Conservation (phyloP, 1,284 basidiomycete genomes). For the Trametes polyzona region DNA sequence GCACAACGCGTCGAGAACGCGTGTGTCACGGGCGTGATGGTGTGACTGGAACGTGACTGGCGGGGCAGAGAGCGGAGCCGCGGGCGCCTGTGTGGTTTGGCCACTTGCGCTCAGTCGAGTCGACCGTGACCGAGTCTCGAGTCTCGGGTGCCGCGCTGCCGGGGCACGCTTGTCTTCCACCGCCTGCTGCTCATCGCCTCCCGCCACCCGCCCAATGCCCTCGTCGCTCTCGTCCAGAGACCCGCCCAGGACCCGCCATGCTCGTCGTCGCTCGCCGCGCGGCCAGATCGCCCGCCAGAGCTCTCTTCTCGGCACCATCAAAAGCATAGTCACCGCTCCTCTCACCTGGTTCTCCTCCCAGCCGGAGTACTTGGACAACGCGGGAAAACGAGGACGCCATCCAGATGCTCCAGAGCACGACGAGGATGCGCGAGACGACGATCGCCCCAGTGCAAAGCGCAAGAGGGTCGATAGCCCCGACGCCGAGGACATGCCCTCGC, state of each 20-base stretch:
- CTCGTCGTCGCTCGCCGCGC: slow-evolving; percentile 21
- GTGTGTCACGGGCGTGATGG: slow-evolving; percentile 15
- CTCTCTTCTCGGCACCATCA: slow-evolving; percentile 35
- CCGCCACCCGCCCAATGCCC: slow-evolving; percentile 25
- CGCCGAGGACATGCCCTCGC: slow-evolving; percentile 12
- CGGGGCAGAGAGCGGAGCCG: slow-evolving; percentile 5
- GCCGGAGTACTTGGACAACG: slow-evolving; percentile 28
- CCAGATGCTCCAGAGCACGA: slow-evolving; percentile 16
- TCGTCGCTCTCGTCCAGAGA: slow-evolving; percentile 20
- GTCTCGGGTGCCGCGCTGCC: slow-evolving; percentile 3
- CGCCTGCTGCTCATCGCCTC: slow-evolving; percentile 1
- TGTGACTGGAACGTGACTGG: slow-evolving; percentile 12
- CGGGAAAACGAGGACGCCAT: slow-evolving; percentile 30
- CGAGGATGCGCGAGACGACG: slow-evolving; percentile 25
- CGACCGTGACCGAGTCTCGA: too few relatives aligned
- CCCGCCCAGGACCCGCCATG: slow-evolving; percentile 23
- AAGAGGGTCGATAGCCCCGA: slow-evolving; percentile 34
- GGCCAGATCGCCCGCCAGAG: slow-evolving; percentile 30
- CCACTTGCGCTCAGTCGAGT: too few relatives aligned
- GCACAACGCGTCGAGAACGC: slow-evolving; percentile 15
- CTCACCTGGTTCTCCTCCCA: slow-evolving; percentile 32
- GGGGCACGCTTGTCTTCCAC: slow-evolving; percentile 16
- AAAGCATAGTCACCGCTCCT: slow-evolving; percentile 35
- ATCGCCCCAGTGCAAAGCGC: slow-evolving; percentile 32
- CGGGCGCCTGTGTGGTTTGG: slow-evolving; percentile 7